Conservation (phyloP, 2,329 filamentous ascomycete genomes). For the Penicillium sp. region DNA sequence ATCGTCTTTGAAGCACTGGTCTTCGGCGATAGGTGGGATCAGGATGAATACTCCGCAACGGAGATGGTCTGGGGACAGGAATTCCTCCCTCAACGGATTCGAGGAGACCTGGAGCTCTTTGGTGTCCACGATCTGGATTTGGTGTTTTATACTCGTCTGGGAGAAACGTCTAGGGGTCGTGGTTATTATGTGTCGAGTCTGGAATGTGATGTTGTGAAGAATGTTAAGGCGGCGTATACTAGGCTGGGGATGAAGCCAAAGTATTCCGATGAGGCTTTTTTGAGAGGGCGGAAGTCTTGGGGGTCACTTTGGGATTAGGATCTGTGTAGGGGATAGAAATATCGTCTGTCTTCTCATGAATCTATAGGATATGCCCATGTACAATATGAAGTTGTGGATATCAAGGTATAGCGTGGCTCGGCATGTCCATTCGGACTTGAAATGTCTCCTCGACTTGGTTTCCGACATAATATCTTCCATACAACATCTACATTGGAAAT, state of each 20-base stretch:
- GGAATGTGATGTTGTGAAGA: neutral
- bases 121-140: neutral
- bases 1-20: neutral
- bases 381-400: neutral
- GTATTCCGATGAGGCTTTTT: neutral
- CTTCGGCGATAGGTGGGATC: neutral
- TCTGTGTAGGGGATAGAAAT: neutral
- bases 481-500: neutral
- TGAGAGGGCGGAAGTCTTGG: neutral
- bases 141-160: neutral
- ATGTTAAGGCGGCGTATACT: neutral
- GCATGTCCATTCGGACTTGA: neutral
- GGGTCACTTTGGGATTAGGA: slow-evolving; percentile 2
- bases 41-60: neutral
- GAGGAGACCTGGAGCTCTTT: neutral
- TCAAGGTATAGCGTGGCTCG: neutral
- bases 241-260: neutral
- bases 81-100: neutral
- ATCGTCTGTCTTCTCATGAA: neutral
- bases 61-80: neutral
- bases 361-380: neutral
- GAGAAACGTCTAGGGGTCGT: neutral
- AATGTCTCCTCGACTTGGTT: neutral
- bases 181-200: neutral
- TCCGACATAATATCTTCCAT: too few relatives aligned